Evolutionary conservation across 169 alveolate genomes (phyloP).

Genomic region (Cryptosporidium parvum): DNA sequence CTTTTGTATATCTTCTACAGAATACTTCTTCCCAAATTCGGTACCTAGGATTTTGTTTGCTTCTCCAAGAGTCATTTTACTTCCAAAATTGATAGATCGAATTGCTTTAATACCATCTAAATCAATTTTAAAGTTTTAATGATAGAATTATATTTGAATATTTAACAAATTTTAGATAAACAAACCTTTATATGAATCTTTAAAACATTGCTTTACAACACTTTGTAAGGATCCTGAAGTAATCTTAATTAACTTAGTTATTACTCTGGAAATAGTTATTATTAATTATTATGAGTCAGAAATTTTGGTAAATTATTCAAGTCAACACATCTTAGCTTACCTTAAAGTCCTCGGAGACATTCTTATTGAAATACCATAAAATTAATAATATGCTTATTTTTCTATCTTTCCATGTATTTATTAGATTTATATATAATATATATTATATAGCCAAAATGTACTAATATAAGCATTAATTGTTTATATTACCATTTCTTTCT

Average conservation of each 20-base stretch:
- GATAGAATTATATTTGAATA: too few relatives aligned
- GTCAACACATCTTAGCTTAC: background rate
- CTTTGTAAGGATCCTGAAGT: conserved; percentile 14
- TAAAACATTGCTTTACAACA: conserved; percentile 21
- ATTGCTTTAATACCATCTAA: conserved; percentile 7
- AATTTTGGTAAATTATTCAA: background rate
- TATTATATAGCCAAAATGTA: background rate
- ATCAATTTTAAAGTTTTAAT: background rate
- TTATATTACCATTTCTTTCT: background rate
- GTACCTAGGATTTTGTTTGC: conserved; percentile 56
- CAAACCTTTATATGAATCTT: conserved; percentile 13
- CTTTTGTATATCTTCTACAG: conserved; percentile 22
- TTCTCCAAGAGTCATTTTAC: conserved; percentile 60
- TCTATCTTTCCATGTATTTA: background rate
- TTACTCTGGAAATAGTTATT: conserved; percentile 19
- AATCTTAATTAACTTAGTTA: conserved; percentile 18
- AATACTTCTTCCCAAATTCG: background rate
- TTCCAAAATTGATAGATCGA: conserved; percentile 25
- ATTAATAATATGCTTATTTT: background rate
- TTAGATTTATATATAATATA: too few relatives aligned
- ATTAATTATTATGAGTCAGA: background rate
- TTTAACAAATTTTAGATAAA: background rate
- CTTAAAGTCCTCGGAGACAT: conserved; percentile 5
- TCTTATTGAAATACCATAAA: background rate
- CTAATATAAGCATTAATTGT: background rate